A percentile compares a stretch with the other conserved stretches of the same genome.
These are phyloP conservation scores for Fusarium verticillioides DNA, from an alignment of 2,329 filamentous ascomycete species.

Conservation along the genomic window DNA sequence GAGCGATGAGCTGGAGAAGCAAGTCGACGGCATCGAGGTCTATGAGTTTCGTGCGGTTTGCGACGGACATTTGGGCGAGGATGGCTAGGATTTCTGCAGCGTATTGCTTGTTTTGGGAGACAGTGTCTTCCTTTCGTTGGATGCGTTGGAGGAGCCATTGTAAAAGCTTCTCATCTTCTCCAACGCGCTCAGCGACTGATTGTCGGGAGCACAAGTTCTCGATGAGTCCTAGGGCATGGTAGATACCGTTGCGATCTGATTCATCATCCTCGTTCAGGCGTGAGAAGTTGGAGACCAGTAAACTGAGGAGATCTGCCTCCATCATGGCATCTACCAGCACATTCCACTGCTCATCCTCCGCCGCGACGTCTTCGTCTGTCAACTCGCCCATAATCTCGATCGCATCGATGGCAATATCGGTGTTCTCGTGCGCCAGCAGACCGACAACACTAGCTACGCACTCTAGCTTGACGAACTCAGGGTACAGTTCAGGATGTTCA, in stretches of 20 bases:
- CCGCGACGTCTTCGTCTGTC: conserved; percentile 91
- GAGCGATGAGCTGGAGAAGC: conserved; percentile 83
- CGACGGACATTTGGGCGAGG: conserved; percentile 77
- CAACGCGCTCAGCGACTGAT: conserved; percentile 76
- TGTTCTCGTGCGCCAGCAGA: conserved; percentile 92
- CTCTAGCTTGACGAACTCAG: conserved; percentile 80
- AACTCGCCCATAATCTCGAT: conserved; percentile 91
- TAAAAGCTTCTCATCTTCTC: conserved; percentile 73
- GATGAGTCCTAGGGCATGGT: conserved; percentile 83
- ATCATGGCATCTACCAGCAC: conserved; percentile 74
- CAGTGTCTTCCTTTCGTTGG: conserved; percentile 71
- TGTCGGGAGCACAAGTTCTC: conserved; percentile 85
- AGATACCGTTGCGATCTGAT: conserved; percentile 84
- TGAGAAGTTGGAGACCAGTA: conserved; percentile 81
- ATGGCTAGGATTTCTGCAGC: conserved; percentile 92
- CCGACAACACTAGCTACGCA: conserved; percentile 79
- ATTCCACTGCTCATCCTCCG: conserved; percentile 84
- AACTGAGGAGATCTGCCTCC: conserved; percentile 76
- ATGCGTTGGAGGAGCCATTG: conserved; percentile 83
- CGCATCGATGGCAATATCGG: conserved; percentile 92
- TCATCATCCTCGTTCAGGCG: conserved; percentile 80
- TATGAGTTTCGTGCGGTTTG: conserved; percentile 72
- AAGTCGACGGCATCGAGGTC: conserved; percentile 78
- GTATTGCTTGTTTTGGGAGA: conserved; percentile 95
- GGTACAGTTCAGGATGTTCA: conserved; percentile 86